These are phyloP conservation scores for Sporothrix phasma DNA, from an alignment of 2,329 filamentous ascomycete species.

Conservation along the genomic window DNA sequence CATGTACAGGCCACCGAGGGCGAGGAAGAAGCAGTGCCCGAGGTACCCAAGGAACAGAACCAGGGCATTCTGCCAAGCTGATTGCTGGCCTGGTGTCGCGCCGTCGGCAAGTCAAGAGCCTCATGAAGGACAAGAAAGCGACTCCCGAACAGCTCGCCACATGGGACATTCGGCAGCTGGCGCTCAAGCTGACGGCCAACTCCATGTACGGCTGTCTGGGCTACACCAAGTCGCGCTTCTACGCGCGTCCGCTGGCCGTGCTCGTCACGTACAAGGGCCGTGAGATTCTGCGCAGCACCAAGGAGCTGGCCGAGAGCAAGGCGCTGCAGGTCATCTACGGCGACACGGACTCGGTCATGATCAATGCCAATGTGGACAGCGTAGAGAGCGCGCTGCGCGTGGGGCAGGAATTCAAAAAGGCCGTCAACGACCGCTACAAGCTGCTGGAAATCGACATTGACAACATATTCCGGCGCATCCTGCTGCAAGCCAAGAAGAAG, in stretches of 20 bases:
- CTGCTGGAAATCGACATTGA: slow-evolving; percentile 97
- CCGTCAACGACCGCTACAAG: slow-evolving; percentile 88
- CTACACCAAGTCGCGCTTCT: slow-evolving; percentile 94
- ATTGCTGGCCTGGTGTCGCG: slow-evolving; percentile 87
- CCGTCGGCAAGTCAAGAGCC: slow-evolving; percentile 81
- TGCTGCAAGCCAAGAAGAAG: slow-evolving; percentile 98
- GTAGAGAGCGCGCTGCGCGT: slow-evolving; percentile 84
- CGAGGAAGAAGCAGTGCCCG: slow-evolving; percentile 80
- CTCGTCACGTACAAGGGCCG: slow-evolving; percentile 95
- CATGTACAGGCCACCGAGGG: slow-evolving; percentile 29
- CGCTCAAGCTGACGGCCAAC: slow-evolving; percentile 93
- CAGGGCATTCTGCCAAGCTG: slow-evolving; percentile 77
- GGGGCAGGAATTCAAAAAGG: slow-evolving; percentile 86
- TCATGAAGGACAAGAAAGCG: slow-evolving; percentile 91
- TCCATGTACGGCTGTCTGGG: slow-evolving; percentile 99
- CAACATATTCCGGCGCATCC: slow-evolving; percentile 85
- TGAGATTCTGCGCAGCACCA: slow-evolving; percentile 93
- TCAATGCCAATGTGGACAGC: slow-evolving; percentile 95
- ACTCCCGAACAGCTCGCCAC: slow-evolving; percentile 79
- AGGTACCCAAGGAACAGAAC: slow-evolving; percentile 67
- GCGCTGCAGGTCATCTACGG: slow-evolving; percentile 94
- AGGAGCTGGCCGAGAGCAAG: slow-evolving; percentile 85
- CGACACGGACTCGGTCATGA: slow-evolving; percentile 99
- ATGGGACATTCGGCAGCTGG: slow-evolving; percentile 97
- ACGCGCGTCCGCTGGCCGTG: slow-evolving; percentile 86